A percentile compares a stretch with the other conserved stretches of the same genome.
phyloP scores from a whole-genome alignment of 192 early-diverging fungal genomes.

The Gaertneriomyces semiglobifer region DNA sequence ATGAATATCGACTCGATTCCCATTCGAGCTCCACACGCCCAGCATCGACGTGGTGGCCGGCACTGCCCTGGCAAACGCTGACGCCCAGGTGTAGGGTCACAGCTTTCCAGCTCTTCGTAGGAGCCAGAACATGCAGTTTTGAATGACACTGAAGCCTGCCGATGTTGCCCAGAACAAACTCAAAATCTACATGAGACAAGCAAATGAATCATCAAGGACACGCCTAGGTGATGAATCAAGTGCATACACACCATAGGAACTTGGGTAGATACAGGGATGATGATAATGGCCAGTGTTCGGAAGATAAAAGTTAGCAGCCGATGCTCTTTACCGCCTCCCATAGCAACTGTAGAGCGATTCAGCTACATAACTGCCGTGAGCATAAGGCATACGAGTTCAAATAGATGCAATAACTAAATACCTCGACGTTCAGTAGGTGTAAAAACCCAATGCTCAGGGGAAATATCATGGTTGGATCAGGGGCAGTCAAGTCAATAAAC shows the following conservation, averaged over 20 bases:
- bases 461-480: conserved; percentile 66
- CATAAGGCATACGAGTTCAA: background rate
- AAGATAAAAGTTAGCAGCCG: conserved; percentile 29
- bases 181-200: conserved; percentile 48
- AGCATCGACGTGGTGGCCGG: too few species aligned
- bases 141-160: conserved; percentile 57
- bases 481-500: conserved; percentile 59
- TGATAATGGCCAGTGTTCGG: conserved; percentile 53
- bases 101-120: too few species aligned
- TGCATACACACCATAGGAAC: conserved; percentile 43
- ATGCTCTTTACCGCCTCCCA: background rate
- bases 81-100: too few species aligned
- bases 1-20: too few species aligned
- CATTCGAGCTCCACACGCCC: too few species aligned
- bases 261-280: conserved; percentile 65
- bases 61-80: too few species aligned
- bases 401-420: conserved; percentile 23
- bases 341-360: conserved; percentile 6
- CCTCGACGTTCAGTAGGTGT: conserved; percentile 72
- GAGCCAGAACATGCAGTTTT: conserved; percentile 56
- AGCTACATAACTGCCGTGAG: background rate
- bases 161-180: conserved; percentile 72
- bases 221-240: background rate
- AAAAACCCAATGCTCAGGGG: conserved; percentile 62
- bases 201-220: background rate